A percentile compares a stretch with the other conserved stretches of the same genome.
These are phyloP conservation scores for Choiromyces venosus DNA, from an alignment of 495 filamentous ascomycete species.

Conservation along the genomic window DNA sequence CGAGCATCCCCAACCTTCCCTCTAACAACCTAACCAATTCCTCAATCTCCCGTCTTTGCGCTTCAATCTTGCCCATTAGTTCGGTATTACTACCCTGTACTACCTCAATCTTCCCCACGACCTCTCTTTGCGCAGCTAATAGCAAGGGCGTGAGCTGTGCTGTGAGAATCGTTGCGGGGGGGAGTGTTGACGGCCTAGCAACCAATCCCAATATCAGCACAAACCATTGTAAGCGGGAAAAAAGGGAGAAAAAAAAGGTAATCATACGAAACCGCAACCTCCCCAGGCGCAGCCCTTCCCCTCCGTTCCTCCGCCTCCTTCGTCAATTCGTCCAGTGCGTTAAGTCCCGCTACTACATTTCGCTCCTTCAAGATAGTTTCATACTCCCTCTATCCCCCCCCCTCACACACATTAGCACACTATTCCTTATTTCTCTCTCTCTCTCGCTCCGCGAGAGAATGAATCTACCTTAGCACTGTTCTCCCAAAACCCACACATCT, in stretches of 20 bases:
- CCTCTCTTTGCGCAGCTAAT: slow-evolving; percentile 20
- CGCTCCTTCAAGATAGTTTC: slow-evolving; percentile 65
- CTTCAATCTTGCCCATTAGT: slow-evolving; percentile 32
- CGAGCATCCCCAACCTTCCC: slow-evolving; percentile 22
- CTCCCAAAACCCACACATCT: slow-evolving; percentile 63
- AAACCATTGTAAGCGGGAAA: background rate
- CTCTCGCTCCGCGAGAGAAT: background rate
- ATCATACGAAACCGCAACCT: slow-evolving; percentile 30
- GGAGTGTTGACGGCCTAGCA: slow-evolving; percentile 30
- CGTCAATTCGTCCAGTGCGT: slow-evolving; percentile 74
- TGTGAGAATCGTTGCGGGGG: slow-evolving; percentile 25
- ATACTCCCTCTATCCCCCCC: slow-evolving; percentile 59
- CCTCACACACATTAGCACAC: slow-evolving; percentile 19
- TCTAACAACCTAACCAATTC: slow-evolving; percentile 26
- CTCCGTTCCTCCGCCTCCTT: slow-evolving; percentile 53
- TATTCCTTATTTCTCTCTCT: background rate
- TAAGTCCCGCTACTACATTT: slow-evolving; percentile 66
- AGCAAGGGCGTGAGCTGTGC: slow-evolving; percentile 36
- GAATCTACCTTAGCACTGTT: slow-evolving; percentile 52
- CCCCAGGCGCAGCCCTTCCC: slow-evolving; percentile 15
- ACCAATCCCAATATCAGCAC: slow-evolving; percentile 5
- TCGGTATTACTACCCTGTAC: slow-evolving; percentile 24
- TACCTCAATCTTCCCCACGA: slow-evolving; percentile 16
- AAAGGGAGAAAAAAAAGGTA: background rate
- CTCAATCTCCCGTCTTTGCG: slow-evolving; percentile 33